These are phyloP conservation scores for Stemphylium vesicarium DNA, from an alignment of 2,329 filamentous ascomycete genomes.

Conservation along the genomic window DNA sequence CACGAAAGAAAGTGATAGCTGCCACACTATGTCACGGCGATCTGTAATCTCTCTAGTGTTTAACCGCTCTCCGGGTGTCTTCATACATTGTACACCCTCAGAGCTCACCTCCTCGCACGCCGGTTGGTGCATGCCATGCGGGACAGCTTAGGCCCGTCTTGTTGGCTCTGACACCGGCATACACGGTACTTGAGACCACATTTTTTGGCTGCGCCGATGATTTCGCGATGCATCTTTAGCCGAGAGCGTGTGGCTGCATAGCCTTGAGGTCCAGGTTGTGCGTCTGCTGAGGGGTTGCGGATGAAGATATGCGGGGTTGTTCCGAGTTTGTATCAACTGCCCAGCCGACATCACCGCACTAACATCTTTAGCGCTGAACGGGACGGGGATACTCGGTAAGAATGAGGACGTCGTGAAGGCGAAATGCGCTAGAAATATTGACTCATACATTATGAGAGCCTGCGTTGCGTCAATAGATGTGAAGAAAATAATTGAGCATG, in stretches of 20 bases:
- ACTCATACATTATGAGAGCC: too few species aligned
- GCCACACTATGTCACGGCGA: constrained; percentile 23
- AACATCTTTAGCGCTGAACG: too few species aligned
- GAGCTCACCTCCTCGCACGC: constrained; percentile 8
- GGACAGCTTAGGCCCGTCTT: constrained; percentile 16
- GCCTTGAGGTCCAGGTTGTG: neutral
- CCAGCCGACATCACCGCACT: too few species aligned
- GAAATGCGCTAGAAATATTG: too few species aligned
- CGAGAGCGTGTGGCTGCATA: constrained; percentile 13
- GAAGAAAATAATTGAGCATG: too few species aligned
- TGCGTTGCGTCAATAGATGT: too few species aligned
- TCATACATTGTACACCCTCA: neutral
- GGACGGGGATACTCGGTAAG: too few species aligned
- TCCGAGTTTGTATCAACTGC: neutral
- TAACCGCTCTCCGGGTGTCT: constrained; percentile 35
- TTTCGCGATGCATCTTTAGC: constrained; percentile 14
- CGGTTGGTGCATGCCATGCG: constrained; percentile 16
- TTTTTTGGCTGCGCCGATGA: constrained; percentile 3
- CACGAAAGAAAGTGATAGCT: neutral
- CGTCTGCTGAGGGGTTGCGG: constrained; percentile 2
- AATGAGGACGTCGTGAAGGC: too few species aligned
- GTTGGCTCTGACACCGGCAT: neutral
- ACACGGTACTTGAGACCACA: constrained; percentile 2
- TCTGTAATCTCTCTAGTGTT: constrained; percentile 29
- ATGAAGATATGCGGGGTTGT: constrained; percentile 1